Evolutionary conservation across 1,139 yeast genomes (phyloP), one percentile per base, ranked within the genome.

Genomic region (Trichomonascaceae sp.): DNA sequence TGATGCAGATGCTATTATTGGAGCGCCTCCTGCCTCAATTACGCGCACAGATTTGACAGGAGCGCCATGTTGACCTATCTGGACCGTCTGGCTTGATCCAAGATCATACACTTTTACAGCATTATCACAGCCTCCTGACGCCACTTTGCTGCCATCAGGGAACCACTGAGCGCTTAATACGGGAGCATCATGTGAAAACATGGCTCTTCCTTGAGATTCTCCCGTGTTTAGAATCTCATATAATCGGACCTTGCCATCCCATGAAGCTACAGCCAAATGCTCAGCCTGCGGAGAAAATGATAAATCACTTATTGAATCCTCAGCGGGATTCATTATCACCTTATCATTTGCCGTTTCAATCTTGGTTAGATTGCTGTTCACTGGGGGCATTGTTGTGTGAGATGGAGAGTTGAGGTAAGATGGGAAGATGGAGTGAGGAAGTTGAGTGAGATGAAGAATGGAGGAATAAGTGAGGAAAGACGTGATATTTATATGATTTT

Each of bases 221-320:
- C 83, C 82, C 60, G 78, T 81, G 20, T 82, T 75, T 59, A 83
- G 83, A 24, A 91, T 83, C 69, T 93, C 98, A 75, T 95, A 95
- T 56, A 95, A 85, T 57, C 99, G 79, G 43, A 89, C 96, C 67
- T 90, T 90, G 64, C 87, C 87, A 71, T 95, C 99, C 99, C 99
- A 95, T 43, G 96, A 85, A 10, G 95, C 81, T 2, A 84, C 95
- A 1, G 95, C 83, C 54, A 82, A 72, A 56, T 85, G 70, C 63
- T 95, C 97, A 24, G 87, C 95, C 60, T 80, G 88, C n/a, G 98
- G 89, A n/a, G 96, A 87, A 70, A 93, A 95, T 18, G 90, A 76
- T 55, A 95, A 70, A 62, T 88, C 96, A n/a, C 91, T 80, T 36
- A 95, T 79, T 2, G 96, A 85, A 67, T 95, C 99, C 59, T 88